phyloP scores from a whole-genome alignment of 2,329 filamentous ascomycete species.

The Akanthomyces uredinophilus region DNA sequence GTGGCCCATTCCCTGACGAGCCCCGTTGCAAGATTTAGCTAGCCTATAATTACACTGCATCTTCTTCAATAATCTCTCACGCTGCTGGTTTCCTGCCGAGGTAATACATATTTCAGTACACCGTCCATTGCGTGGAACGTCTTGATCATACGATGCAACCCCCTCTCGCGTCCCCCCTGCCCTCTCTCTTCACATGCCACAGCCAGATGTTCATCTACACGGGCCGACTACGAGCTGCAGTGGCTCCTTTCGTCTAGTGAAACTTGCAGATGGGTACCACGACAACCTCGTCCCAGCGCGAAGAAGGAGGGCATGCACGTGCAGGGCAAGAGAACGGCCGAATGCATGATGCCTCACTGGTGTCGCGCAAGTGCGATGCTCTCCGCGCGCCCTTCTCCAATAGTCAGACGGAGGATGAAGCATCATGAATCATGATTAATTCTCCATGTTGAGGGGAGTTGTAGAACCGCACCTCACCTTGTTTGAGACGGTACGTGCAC shows the following conservation, averaged over 20 bases:
- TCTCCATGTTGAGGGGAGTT: not conserved
- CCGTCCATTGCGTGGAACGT: not conserved
- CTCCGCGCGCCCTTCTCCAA: not conserved
- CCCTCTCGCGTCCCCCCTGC: not conserved
- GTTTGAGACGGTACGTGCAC: not conserved
- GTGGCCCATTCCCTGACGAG: conserved; percentile 2
- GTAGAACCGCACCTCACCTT: not conserved
- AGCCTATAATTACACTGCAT: not conserved
- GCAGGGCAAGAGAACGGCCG: not conserved
- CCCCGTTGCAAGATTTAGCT: not conserved
- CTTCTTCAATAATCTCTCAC: not conserved
- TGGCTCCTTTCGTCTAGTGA: conserved; percentile 10
- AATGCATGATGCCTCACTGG: not conserved
- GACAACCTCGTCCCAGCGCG: not conserved
- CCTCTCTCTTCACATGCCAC: not conserved
- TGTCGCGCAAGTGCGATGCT: not conserved
- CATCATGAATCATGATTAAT: no score
- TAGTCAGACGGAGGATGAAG: not conserved
- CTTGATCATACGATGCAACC: not conserved
- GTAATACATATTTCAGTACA: not conserved
- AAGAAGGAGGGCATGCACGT: not conserved
- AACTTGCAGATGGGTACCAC: not conserved
- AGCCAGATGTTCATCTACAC: not conserved
- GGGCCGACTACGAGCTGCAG: conserved; percentile 9
- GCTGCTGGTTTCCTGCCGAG: not conserved